Conservation (phyloP, 2,329 filamentous ascomycete genomes). For the Paecilomyces variotii region DNA sequence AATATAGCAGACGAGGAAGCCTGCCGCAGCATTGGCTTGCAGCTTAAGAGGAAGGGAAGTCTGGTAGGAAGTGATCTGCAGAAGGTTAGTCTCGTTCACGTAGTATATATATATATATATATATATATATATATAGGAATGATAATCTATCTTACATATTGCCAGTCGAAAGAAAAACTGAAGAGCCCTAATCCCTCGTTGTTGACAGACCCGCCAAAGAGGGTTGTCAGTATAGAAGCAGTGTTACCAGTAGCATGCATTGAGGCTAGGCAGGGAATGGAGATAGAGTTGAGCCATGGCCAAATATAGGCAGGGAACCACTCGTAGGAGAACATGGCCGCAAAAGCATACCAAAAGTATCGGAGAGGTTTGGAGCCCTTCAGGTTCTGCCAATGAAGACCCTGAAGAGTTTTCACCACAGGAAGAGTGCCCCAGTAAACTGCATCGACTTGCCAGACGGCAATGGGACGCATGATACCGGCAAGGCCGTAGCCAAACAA, state of each 20-base stretch:
- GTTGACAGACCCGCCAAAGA: constrained; percentile 46
- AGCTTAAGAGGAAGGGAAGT: constrained; percentile 47
- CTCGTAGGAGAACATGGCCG: constrained; percentile 44
- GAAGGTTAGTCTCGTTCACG: not conserved
- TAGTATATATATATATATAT: not conserved
- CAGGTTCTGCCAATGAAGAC: constrained; percentile 46
- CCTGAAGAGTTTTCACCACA: constrained; percentile 47
- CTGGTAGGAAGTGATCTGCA: constrained; percentile 46
- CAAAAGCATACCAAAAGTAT: constrained; percentile 46
- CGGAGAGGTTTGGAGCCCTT: constrained; percentile 45
- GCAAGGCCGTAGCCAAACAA: constrained; percentile 50
- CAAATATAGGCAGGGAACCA: constrained; percentile 49
- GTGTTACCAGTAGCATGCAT: constrained; percentile 44
- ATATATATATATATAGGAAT: too few species aligned
- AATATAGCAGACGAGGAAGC: constrained; percentile 42
- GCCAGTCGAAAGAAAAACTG: constrained; percentile 47
- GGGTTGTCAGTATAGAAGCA: constrained; percentile 36
- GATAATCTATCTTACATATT: constrained; percentile 22
- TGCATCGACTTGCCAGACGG: constrained; percentile 49
- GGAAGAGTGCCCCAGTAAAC: constrained; percentile 51
- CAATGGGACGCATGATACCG: constrained; percentile 46
- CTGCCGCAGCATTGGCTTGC: constrained; percentile 41
- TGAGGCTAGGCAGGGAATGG: constrained; percentile 47
- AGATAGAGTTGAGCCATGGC: constrained; percentile 49
- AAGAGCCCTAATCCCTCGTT: constrained; percentile 48